phyloP scores from a whole-genome alignment of 768 basidiomycete species.

The Paxillus involutus region DNA sequence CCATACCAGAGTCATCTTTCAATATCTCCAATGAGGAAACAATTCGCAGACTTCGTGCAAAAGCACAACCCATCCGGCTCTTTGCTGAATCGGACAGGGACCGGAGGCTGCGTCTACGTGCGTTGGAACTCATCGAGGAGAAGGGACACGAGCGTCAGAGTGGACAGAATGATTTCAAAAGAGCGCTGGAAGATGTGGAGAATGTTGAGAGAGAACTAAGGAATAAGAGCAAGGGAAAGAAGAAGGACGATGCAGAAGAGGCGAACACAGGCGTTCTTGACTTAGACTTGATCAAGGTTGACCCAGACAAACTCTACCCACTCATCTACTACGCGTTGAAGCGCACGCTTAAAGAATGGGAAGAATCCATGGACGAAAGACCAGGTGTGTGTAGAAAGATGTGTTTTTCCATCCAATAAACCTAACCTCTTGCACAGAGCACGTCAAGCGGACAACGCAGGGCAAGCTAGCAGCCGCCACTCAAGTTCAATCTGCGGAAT shows the following conservation, averaged over 20 bases:
- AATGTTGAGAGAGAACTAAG: conserved; percentile 67
- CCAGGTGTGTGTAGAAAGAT: conserved; percentile 57
- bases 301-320: conserved; percentile 95
- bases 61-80: conserved; percentile 91
- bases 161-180: conserved; percentile 95
- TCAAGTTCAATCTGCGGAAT: conserved; percentile 93
- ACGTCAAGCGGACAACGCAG: conserved; percentile 83
- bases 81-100: conserved; percentile 98
- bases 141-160: conserved; percentile 75
- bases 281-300: conserved; percentile 77
- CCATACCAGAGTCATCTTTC: conserved; percentile 49
- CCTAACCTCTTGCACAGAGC: conserved; percentile 46
- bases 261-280: conserved; percentile 65
- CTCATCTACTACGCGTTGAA: conserved; percentile 96
- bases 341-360: conserved; percentile 94
- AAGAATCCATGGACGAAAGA: conserved; percentile 89
- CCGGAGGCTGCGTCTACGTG: conserved; percentile 82
- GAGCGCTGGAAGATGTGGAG: conserved; percentile 84
- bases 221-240: conserved; percentile 57
- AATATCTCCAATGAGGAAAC: conserved; percentile 95
- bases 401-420: background rate
- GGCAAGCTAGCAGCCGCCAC: conserved; percentile 95
- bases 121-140: conserved; percentile 94
- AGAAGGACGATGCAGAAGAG: conserved; percentile 56
- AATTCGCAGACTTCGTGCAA: conserved; percentile 80